Conservation (phyloP, 1,139 yeast species). For the Suhomyces bribrorum region DNA sequence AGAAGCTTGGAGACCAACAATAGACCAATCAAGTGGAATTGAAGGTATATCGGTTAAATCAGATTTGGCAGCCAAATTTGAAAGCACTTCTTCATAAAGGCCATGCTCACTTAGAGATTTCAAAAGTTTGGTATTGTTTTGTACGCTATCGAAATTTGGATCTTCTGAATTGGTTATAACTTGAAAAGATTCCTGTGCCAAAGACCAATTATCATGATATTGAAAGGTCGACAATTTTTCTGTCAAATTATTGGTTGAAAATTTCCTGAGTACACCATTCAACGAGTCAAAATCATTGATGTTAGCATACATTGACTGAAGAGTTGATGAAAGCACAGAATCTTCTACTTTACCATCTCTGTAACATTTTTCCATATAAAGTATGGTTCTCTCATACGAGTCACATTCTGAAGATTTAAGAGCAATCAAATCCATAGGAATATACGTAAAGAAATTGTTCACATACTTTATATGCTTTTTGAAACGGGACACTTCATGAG, state of each 20-base stretch:
- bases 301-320: constrained; percentile 81
- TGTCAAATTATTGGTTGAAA: constrained; percentile 66
- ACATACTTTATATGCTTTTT: constrained; percentile 36
- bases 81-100: constrained; percentile 42
- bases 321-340: constrained; percentile 48
- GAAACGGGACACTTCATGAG: constrained; percentile 21
- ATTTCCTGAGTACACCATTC: constrained; percentile 78
- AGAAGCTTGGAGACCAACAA: constrained; percentile 75
- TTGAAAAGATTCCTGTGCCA: constrained; percentile 84
- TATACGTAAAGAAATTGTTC: constrained; percentile 49
- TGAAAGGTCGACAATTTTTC: constrained; percentile 80
- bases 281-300: constrained; percentile 89
- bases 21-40: constrained; percentile 55
- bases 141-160: constrained; percentile 29
- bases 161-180: constrained; percentile 49
- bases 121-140: constrained; percentile 37
- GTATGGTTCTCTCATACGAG: constrained; percentile 85
- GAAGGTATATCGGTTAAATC: constrained; percentile 24
- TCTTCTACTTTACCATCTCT: constrained; percentile 38
- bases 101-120: constrained; percentile 46
- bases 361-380: constrained; percentile 78
- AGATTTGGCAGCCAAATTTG: constrained; percentile 33
- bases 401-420: constrained; percentile 79
- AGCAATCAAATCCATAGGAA: constrained; percentile 75
- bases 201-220: constrained; percentile 82